Conservation (phyloP, 2,329 filamentous ascomycete species). For the Blastomyces silverae region DNA sequence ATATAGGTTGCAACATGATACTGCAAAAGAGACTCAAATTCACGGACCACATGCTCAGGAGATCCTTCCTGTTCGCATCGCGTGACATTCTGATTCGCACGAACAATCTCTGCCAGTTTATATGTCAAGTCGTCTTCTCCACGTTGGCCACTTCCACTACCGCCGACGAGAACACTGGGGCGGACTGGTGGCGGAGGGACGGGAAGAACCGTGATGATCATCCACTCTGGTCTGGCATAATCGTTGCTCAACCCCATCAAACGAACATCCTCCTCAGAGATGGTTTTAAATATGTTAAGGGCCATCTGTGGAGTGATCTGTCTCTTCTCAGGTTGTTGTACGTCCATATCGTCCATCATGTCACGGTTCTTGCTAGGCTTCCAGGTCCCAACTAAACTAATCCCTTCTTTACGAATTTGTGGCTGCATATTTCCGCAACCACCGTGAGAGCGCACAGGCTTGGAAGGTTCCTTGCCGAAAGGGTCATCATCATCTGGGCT, state of each 20-base stretch:
- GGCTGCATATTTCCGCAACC: conserved; percentile 92
- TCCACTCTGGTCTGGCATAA: conserved; percentile 96
- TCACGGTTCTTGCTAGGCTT: conserved; percentile 62
- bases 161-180: conserved; percentile 94
- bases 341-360: conserved; percentile 59
- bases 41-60: conserved; percentile 79
- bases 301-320: conserved; percentile 77
- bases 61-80: conserved; percentile 87
- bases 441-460: conserved; percentile 60
- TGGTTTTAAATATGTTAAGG: conserved; percentile 77
- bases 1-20: conserved; percentile 99
- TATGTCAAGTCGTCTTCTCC: conserved; percentile 99
- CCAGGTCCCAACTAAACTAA: conserved; percentile 72
- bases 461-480: conserved; percentile 56
- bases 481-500: conserved; percentile 60
- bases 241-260: conserved; percentile 90
- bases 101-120: conserved; percentile 97
- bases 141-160: conserved; percentile 81
- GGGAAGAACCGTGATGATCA: conserved; percentile 90
- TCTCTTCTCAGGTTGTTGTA: conserved; percentile 68
- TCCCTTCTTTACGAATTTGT: conserved; percentile 74
- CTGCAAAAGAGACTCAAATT: conserved; percentile 87
- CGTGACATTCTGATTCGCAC: conserved; percentile 90
- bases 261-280: conserved; percentile 70
- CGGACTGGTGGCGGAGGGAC: conserved; percentile 94